phyloP scores from a whole-genome alignment of 23 red algal species.

The Gracilaria gracilis region DNA sequence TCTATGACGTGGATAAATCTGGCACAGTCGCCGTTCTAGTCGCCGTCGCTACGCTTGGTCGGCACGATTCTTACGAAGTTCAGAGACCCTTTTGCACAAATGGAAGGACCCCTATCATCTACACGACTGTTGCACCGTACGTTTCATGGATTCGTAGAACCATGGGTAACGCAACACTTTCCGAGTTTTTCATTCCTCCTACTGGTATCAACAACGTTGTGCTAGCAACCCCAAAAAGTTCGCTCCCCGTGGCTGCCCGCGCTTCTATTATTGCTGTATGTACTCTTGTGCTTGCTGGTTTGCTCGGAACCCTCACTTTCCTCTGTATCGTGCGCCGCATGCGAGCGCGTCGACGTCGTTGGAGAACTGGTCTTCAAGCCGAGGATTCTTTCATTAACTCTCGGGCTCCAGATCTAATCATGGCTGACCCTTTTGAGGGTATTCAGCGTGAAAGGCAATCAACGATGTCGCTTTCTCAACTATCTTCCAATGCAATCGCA shows the following conservation, averaged over 20 bases:
- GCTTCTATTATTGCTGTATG: slow-evolving; percentile 54
- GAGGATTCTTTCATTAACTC: slow-evolving; percentile 61
- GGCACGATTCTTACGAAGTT: slow-evolving; percentile 15
- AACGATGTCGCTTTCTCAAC: slow-evolving; percentile 25
- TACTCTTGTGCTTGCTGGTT: slow-evolving; percentile 36
- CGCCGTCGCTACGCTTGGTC: slow-evolving; percentile 45
- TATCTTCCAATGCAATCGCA: slow-evolving; percentile 40
- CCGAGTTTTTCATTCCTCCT: slow-evolving; percentile 39
- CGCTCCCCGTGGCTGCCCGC: slow-evolving; percentile 28
- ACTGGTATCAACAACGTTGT: slow-evolving; percentile 44
- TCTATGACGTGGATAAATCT: slow-evolving; percentile 62
- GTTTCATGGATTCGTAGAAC: slow-evolving; percentile 54
- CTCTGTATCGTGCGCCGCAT: slow-evolving; percentile 11
- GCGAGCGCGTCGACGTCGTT: slow-evolving; percentile 43
- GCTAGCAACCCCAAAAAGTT: slow-evolving; percentile 14
- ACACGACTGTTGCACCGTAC: slow-evolving; percentile 59
- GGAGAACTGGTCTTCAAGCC: slow-evolving; percentile 29
- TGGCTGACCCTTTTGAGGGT: slow-evolving; percentile 65
- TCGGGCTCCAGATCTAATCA: slow-evolving; percentile 11
- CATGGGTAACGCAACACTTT: slow-evolving; percentile 29
- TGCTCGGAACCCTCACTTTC: slow-evolving; percentile 29
- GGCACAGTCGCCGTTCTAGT: slow-evolving; percentile 57
- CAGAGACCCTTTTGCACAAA: slow-evolving; percentile 44
- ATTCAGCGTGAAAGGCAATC: slow-evolving; percentile 34
- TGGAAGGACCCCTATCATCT: slow-evolving; percentile 23